phyloP scores from a whole-genome alignment of 2,329 filamentous ascomycete species.

The Ophiostoma angusticollis region DNA sequence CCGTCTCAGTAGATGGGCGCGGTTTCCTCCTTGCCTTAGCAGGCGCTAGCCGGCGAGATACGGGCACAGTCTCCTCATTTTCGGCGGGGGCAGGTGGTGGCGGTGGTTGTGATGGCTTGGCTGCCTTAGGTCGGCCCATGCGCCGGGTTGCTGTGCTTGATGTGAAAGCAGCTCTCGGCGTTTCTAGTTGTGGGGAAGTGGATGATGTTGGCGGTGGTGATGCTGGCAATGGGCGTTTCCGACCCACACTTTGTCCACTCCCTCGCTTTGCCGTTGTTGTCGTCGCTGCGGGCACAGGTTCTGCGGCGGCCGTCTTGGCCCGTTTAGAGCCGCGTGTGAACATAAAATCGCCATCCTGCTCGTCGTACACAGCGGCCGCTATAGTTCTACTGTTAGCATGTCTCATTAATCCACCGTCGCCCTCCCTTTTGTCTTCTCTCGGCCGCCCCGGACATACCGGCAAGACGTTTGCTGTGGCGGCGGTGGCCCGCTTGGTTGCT shows the following conservation, averaged over 20 bases:
- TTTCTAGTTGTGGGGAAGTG: neutral
- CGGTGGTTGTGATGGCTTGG: neutral
- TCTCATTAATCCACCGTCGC: too few species aligned
- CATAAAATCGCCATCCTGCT: constrained; percentile 65
- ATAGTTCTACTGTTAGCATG: constrained; percentile 13
- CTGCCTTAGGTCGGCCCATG: constrained; percentile 9
- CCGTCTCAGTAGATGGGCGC: constrained; percentile 24
- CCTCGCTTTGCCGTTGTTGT: constrained; percentile 17
- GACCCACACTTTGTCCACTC: constrained; percentile 26
- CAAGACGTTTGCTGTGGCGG: constrained; percentile 51
- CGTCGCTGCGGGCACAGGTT: neutral
- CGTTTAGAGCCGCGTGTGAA: constrained; percentile 58
- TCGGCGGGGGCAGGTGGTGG: constrained; percentile 17
- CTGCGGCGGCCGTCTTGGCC: constrained; percentile 40
- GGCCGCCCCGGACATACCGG: constrained; percentile 33
- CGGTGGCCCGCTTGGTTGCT: constrained; percentile 48
- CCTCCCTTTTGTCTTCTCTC: neutral
- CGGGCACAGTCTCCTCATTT: neutral
- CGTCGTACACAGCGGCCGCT: constrained; percentile 42
- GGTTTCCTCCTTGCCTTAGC: constrained; percentile 5
- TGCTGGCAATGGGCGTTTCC: constrained; percentile 18
- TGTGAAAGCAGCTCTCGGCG: neutral
- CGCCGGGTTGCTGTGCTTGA: neutral
- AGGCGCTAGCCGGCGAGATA: neutral
- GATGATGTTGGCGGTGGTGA: constrained; percentile 9